phyloP scores from a whole-genome alignment of 352 stramenopile species.

The Globisporangium echinulatum region DNA sequence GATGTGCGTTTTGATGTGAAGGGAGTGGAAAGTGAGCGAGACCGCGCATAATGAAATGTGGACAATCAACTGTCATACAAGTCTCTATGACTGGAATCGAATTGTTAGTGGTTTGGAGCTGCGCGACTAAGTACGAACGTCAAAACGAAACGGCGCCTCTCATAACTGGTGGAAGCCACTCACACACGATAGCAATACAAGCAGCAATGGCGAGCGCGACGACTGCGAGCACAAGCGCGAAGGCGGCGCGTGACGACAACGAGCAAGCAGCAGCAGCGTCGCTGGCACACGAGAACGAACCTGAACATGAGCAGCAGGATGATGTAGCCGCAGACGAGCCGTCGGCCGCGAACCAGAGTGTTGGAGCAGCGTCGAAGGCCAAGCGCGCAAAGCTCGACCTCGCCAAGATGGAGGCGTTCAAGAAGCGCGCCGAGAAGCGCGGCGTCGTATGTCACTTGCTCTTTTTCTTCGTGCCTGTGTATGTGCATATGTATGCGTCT shows the following conservation, averaged over 20 bases:
- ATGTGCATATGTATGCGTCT: not conserved
- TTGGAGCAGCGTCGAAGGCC: not conserved
- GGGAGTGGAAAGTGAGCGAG: too few relatives aligned
- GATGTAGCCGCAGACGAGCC: not conserved
- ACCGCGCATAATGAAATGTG: too few relatives aligned
- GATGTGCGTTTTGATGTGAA: too few relatives aligned
- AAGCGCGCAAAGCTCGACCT: slow-evolving; percentile 10
- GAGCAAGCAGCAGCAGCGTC: slow-evolving; percentile 1
- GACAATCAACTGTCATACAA: not conserved
- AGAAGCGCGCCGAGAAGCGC: slow-evolving; percentile 39
- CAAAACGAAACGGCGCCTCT: not conserved
- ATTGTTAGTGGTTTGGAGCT: not conserved
- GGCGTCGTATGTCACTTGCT: slow-evolving; percentile 28
- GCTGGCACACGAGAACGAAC: not conserved
- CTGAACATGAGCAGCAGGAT: slow-evolving; percentile 1
- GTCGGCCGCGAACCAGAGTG: not conserved
- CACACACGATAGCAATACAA: not conserved
- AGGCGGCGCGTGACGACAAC: not conserved
- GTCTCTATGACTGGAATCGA: not conserved
- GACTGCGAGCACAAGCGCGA: too few relatives aligned
- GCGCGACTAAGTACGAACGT: not conserved
- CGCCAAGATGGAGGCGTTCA: slow-evolving; percentile 48
- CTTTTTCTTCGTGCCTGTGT: not conserved
- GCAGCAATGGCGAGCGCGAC: too few relatives aligned
- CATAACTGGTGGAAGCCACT: not conserved